Percentiles rank a stretch among this genome's conserved stretches.
Conservation (phyloP, 2,329 filamentous ascomycete species). For the Chaetomiaceae sp. region DNA sequence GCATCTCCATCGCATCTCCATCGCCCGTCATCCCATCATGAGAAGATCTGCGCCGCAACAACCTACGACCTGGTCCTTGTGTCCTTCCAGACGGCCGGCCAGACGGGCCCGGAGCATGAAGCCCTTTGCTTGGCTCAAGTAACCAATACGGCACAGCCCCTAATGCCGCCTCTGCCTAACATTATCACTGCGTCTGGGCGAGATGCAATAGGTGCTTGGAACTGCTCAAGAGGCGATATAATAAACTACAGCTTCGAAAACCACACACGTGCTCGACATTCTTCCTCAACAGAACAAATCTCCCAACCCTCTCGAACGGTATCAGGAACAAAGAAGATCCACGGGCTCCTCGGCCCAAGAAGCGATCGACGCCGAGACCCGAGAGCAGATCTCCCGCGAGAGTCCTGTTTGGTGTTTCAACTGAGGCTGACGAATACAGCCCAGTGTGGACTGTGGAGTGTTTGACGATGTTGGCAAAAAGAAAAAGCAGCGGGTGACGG, state of each 20-base stretch:
- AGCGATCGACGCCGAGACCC: not conserved
- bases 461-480: not conserved
- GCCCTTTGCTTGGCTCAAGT: not conserved
- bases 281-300: not conserved
- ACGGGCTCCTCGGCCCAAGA: not conserved
- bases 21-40: not conserved
- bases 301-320: not conserved
- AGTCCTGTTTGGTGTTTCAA: slow-evolving; percentile 8
- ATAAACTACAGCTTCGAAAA: not conserved
- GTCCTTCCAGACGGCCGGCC: not conserved
- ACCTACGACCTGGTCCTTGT: too few relatives aligned
- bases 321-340: not conserved
- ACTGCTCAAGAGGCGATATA: too few relatives aligned
- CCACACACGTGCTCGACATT: too few relatives aligned
- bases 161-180: not conserved
- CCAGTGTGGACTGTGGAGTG: not conserved
- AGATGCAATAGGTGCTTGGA: not conserved
- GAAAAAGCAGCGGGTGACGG: not conserved
- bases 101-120: not conserved
- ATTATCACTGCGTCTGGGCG: too few relatives aligned
- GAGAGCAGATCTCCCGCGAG: slow-evolving; percentile 10
- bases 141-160: slow-evolving; percentile 7
- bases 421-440: slow-evolving; percentile 2
- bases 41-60: not conserved
- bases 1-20: not conserved